These are phyloP conservation scores for Clohesyomyces aquaticus DNA, from an alignment of 495 filamentous ascomycete species.

Conservation along the genomic window DNA sequence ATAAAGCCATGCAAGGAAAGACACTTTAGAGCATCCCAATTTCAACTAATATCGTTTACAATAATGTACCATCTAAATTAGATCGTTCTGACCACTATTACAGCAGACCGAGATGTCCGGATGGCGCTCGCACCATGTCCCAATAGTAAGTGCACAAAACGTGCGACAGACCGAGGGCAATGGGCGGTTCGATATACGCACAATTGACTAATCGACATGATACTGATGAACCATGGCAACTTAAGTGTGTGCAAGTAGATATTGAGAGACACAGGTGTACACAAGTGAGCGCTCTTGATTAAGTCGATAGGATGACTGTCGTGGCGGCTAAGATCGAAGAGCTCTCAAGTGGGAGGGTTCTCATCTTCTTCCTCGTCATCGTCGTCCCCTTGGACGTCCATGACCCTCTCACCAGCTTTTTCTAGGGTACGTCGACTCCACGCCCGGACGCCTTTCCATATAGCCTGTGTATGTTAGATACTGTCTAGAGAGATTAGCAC, in stretches of 20 bases:
- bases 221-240: conserved; percentile 76
- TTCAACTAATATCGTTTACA: background rate
- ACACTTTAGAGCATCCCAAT: no score
- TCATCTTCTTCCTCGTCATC: conserved; percentile 65
- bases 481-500: background rate
- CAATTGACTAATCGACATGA: conserved; percentile 91
- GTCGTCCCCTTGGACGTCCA: conserved; percentile 79
- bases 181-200: conserved; percentile 74
- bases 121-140: conserved; percentile 19
- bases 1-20: no score
- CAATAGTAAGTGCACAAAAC: conserved; percentile 43
- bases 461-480: conserved; percentile 58
- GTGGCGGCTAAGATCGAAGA: background rate
- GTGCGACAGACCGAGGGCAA: conserved; percentile 35
- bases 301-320: background rate
- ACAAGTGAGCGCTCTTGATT: background rate
- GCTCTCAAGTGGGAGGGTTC: background rate
- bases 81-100: conserved; percentile 20
- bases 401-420: conserved; percentile 73
- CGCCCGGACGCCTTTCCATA: conserved; percentile 76
- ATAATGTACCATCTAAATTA: conserved; percentile 16
- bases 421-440: conserved; percentile 72
- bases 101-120: conserved; percentile 19
- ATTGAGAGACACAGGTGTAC: background rate
- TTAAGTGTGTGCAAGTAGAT: conserved; percentile 78